Base-by-base conservation (phyloP, 2,329 filamentous ascomycete genomes). In the Albifimbria verrucaria region DNA sequence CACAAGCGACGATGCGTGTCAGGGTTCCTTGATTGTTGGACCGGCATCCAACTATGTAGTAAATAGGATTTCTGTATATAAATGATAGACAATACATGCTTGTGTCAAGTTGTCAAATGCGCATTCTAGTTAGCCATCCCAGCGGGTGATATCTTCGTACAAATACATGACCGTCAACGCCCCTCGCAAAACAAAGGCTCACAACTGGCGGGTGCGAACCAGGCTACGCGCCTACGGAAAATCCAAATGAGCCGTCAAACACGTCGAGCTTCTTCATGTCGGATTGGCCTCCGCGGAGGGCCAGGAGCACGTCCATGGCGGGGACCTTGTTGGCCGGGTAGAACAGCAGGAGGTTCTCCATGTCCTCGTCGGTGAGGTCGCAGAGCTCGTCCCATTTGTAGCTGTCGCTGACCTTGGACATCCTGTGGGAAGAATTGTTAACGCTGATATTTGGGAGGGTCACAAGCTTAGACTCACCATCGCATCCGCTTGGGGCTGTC, bases 401-500 rank as follows among this genome's bases (percentile, higher is more conserved):
- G 32, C 85, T 79, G 62, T 97, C 91, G 73, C 92, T 97, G 32
- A 97, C 90, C 58, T 84, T 87, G 47, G 86, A 91, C 89, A 97
- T 97, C 92, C 89, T 91, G 57, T 12, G 10, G 28, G 9, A 21
- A 44, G 5, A 21, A 20, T 23, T 7, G 12, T 7, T 20, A 12
- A 17, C 15, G 42, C 42, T 20, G 18, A 3, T 44, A 7, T 4
- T 44, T 10, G 42, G 17, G 12, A 21, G 7, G 7, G 4, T 5
- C 15, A 11, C 42, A 15, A 15, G 18, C 11, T 44, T 15, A 6
- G 42, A 72, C 82, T 56, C 67, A 90, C 89, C 92, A 97, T 59
- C 86, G 81, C 93, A 97, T 97, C 55, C 93, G 79, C 76, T 92
- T 95, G 1, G 89, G 86, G 0, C 92, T 88, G 53, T 95, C 88